Conservation (phyloP, 2,329 filamentous ascomycete species). For the Zymoseptoria brevis region DNA sequence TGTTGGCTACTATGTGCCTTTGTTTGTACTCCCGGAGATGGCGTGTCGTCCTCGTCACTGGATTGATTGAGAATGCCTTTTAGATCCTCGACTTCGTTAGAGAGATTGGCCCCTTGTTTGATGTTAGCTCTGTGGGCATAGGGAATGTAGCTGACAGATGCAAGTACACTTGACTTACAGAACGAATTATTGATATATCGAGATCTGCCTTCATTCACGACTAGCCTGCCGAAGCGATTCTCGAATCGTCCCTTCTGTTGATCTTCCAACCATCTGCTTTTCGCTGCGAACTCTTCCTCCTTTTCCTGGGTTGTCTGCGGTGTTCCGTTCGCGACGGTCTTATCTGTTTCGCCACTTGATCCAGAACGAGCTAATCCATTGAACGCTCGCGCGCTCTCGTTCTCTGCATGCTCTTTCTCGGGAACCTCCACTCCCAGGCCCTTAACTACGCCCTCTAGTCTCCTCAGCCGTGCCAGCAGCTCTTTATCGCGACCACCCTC, state of each 20-base stretch:
- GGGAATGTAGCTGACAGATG: slow-evolving; percentile 22
- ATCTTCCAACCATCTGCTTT: slow-evolving; percentile 23
- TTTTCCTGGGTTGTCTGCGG: neutral
- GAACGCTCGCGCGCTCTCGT: neutral
- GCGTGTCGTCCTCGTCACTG: slow-evolving; percentile 51
- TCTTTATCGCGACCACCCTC: slow-evolving; percentile 52
- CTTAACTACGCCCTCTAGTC: slow-evolving; percentile 67
- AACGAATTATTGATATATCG: slow-evolving; percentile 71
- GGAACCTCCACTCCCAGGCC: slow-evolving; percentile 43
- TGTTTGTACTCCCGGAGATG: slow-evolving; percentile 22
- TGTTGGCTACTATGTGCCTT: slow-evolving; percentile 50
- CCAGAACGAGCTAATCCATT: neutral
- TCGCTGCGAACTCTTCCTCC: slow-evolving; percentile 15
- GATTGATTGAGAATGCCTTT: slow-evolving; percentile 56
- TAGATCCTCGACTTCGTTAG: slow-evolving; percentile 62
- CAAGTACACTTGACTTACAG: slow-evolving; percentile 33
- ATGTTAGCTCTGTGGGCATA: neutral
- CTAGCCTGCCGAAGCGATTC: slow-evolving; percentile 56
- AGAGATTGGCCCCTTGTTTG: slow-evolving; percentile 49
- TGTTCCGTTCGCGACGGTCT: neutral
- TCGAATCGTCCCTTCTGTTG: slow-evolving; percentile 25
- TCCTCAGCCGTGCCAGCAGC: slow-evolving; percentile 62
- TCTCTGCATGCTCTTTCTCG: slow-evolving; percentile 9
- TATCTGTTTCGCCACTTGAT: neutral
- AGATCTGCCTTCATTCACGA: slow-evolving; percentile 62